Evolutionary conservation across 352 stramenopile genomes (phyloP).

Genomic region (Blastocystis sp.): DNA sequence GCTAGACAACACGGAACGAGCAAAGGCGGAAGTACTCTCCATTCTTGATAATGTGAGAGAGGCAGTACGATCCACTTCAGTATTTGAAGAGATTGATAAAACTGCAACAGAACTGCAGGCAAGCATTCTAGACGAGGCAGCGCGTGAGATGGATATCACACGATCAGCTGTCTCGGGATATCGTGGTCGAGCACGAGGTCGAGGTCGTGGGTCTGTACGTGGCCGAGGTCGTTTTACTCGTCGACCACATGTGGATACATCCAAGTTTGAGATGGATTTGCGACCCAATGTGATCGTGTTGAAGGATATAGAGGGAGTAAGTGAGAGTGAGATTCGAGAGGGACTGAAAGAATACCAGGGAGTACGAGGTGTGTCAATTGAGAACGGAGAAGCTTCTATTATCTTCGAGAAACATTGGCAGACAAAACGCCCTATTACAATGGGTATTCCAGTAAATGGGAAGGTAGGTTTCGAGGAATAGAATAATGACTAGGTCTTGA

Average conservation of each 20-base stretch:
- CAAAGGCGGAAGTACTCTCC: not conserved
- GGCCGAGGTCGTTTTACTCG: not conserved
- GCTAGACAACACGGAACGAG: conserved; percentile 3
- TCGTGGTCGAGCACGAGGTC: not conserved
- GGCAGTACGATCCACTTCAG: not conserved
- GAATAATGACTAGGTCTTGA: not conserved
- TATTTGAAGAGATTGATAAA: conserved; percentile 15
- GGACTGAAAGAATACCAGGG: not conserved
- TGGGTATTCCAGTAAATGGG: not conserved
- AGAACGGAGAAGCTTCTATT: not conserved
- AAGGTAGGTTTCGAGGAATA: not conserved
- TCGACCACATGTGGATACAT: not conserved
- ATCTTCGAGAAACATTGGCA: conserved; percentile 44
- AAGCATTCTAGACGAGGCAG: not conserved
- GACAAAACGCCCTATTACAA: not conserved
- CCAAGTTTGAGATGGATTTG: not conserved
- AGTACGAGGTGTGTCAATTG: not conserved
- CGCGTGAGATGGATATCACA: conserved; percentile 4
- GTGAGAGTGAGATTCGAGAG: not conserved
- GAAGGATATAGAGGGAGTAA: not conserved
- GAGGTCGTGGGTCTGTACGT: not conserved
- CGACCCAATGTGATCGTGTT: conserved; percentile 15
- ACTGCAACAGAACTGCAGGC: not conserved
- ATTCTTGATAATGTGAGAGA: not conserved
- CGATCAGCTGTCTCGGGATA: not conserved